Conservation (phyloP, 129 eudicot species). For the Chrysanthemum makinoi region DNA sequence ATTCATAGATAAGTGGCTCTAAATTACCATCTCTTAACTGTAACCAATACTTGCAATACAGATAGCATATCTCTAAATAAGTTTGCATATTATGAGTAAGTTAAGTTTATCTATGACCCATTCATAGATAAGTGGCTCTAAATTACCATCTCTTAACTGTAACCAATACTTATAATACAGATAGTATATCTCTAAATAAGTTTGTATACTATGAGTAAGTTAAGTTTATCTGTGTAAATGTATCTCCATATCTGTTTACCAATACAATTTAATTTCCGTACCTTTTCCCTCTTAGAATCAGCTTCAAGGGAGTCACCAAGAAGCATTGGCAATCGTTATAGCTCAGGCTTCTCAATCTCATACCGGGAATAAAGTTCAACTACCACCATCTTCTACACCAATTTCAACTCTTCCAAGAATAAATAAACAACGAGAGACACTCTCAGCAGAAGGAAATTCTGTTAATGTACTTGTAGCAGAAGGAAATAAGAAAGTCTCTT, state of each 20-base stretch:
- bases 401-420: slow-evolving; percentile 37
- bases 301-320: slow-evolving; percentile 47
- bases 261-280: slow-evolving; percentile 6
- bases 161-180: not conserved
- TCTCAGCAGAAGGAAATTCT: slow-evolving; percentile 22
- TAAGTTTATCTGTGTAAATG: not conserved
- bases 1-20: too few relatives aligned
- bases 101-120: too few relatives aligned
- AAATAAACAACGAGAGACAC: slow-evolving; percentile 32
- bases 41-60: not conserved
- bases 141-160: not conserved
- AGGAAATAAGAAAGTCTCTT: slow-evolving; percentile 30
- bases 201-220: not conserved
- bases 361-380: slow-evolving; percentile 25
- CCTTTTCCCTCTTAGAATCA: slow-evolving; percentile 45
- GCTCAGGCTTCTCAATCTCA: slow-evolving; percentile 48
- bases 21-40: not conserved
- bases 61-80: not conserved
- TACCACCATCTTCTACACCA: slow-evolving; percentile 38
- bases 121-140: too few relatives aligned
- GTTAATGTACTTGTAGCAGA: slow-evolving; percentile 21
- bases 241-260: slow-evolving; percentile 8
- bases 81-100: too few relatives aligned
- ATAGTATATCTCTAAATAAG: not conserved
- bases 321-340: slow-evolving; percentile 46